phyloP scores from a whole-genome alignment of 1,139 yeast genomes.

The Lodderomyces orthopsilosis region DNA sequence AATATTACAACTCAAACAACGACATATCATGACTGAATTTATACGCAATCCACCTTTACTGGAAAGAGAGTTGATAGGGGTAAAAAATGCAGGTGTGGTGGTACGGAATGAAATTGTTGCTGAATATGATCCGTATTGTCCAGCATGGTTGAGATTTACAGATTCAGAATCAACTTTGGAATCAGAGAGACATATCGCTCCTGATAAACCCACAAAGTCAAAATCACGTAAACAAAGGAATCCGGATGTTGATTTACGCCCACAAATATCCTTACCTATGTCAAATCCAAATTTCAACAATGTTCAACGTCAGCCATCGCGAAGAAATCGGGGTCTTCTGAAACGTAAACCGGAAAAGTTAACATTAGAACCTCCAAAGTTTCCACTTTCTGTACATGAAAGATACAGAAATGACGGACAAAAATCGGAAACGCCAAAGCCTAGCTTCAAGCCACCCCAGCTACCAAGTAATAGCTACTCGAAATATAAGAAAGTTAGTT shows the following conservation, averaged over 20 bases:
- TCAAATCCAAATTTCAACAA: neutral
- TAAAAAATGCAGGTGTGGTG: neutral
- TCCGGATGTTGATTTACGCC: neutral
- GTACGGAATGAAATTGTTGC: neutral
- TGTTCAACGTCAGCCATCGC: neutral
- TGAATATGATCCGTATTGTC: slow-evolving; percentile 8
- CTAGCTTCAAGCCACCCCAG: neutral
- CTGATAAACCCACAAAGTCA: neutral
- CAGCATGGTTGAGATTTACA: slow-evolving; percentile 7
- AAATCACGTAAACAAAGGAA: neutral
- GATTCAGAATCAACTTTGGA: neutral
- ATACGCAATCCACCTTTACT: neutral
- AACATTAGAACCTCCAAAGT: slow-evolving; percentile 2
- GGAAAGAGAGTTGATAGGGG: neutral
- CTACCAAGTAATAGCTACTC: slow-evolving; percentile 1
- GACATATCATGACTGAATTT: neutral
- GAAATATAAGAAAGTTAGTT: slow-evolving; percentile 7
- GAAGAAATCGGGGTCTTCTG: neutral
- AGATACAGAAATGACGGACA: neutral
- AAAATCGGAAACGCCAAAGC: neutral
- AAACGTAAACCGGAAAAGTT: slow-evolving; percentile 7
- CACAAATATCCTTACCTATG: neutral
- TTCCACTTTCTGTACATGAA: slow-evolving; percentile 1
- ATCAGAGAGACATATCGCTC: neutral
- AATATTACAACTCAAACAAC: neutral